Evolutionary conservation across 1,284 basidiomycete genomes (phyloP), one percentile per base, ranked within the genome.

Genomic region (Rhodotorula mucilaginosa): DNA sequence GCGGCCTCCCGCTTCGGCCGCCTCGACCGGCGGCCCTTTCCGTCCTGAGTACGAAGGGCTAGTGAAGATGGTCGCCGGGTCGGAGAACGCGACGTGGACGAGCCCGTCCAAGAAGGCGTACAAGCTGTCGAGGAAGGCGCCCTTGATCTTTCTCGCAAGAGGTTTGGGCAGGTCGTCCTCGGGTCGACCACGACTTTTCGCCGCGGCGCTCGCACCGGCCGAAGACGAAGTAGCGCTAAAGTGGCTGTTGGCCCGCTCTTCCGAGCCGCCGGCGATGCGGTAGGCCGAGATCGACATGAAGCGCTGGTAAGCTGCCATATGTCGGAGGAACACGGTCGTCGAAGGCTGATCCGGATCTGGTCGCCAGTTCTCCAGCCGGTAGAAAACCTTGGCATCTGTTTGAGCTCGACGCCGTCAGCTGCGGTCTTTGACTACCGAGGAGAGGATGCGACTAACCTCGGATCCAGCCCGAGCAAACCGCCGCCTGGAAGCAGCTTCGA

Each of bases 41-140:
- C 26, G 59, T 56, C 59, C 47, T n/a, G 44, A 49, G 23, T 65
- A 34, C 47, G 26, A 23, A 39, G 44, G 56, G 3, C 52, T 44
- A 31, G 46, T 52, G 21, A 69, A 70, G 60, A 74, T 73, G 19
- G 60, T 51, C 21, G 73, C 71, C 47, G 72, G 85, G 75, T 89
- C 88, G 67, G 89, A 86, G 58, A 91, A 90, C 13, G 93, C 92
- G 19, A 97, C 85, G 67, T 88, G 86, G 34, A 95, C 87, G 61
- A 98, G 83, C 0, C 96, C 96, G 77, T 98, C 93, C 60, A 98
- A 84, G 76, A 97, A 89, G 34, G 90, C 89, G 81, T 96, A 94
- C 46, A 97, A 80, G 1, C 89, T 87, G 79, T 98, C 94, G 61
- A 97, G 81, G 81, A 97, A 97, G 0, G 90, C 88, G 73, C 89